Evolutionary conservation across 371 early-diverging fungal genomes (phyloP).

Genomic region (Mortierella sp.): DNA sequence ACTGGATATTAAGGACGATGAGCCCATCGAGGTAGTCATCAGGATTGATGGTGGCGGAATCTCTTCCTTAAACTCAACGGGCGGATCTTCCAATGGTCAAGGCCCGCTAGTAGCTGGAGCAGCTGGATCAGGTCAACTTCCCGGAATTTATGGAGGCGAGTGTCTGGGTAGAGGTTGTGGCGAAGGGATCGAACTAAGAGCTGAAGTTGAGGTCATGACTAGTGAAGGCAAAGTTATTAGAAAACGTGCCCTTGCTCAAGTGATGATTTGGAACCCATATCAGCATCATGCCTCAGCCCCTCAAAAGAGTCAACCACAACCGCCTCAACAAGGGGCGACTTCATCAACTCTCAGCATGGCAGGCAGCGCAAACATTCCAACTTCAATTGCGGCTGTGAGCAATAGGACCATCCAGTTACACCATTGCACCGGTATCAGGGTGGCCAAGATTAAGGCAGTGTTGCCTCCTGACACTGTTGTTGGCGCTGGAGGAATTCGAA

Average conservation of each 20-base stretch:
- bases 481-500: constrained; percentile 37
- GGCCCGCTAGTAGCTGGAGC: not conserved
- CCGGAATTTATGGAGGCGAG: constrained; percentile 32
- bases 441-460: constrained; percentile 56
- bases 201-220: constrained; percentile 53
- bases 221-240: constrained; percentile 42
- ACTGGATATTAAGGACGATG: constrained; percentile 50
- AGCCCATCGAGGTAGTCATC: constrained; percentile 50
- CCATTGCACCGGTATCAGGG: constrained; percentile 45
- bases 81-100: not conserved
- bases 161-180: constrained; percentile 48
- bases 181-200: constrained; percentile 42
- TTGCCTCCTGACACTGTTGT: constrained; percentile 44
- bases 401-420: constrained; percentile 20
- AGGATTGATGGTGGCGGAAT: constrained; percentile 37
- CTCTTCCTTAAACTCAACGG: not conserved
- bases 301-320: not conserved
- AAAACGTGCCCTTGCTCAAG: constrained; percentile 45
- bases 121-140: not conserved
- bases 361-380: not conserved
- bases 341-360: not conserved
- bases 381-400: constrained; percentile 9
- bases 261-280: constrained; percentile 50
- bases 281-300: not conserved
- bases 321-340: not conserved